Evolutionary conservation across 495 filamentous ascomycete genomes (phyloP).

Genomic region (Astrocystis sublimbata): DNA sequence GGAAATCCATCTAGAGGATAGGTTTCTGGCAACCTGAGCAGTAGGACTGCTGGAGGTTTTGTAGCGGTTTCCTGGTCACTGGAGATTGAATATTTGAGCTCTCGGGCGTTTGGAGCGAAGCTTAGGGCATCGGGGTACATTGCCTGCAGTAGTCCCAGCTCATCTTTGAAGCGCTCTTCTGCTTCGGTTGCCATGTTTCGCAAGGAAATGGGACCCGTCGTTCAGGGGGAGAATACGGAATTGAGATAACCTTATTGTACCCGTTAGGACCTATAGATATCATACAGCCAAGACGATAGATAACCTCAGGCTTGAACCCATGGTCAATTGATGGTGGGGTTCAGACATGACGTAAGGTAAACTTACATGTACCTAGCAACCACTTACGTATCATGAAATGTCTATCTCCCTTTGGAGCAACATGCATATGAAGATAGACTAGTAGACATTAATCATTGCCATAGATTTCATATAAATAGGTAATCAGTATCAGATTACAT

Average conservation of each 20-base stretch:
- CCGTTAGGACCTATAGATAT: too few relatives aligned
- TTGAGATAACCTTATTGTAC: too few relatives aligned
- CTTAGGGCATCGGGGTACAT: slow-evolving; percentile 19
- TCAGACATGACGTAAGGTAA: slow-evolving; percentile 2
- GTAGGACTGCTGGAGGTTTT: background rate
- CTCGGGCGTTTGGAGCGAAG: slow-evolving; percentile 15
- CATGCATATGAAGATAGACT: too few relatives aligned
- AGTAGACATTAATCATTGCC: too few relatives aligned
- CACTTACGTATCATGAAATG: too few relatives aligned
- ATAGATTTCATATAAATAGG: too few relatives aligned
- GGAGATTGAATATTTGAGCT: slow-evolving; percentile 16
- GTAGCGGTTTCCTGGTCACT: background rate
- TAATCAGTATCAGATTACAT: background rate
- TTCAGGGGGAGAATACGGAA: too few relatives aligned
- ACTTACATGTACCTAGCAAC: too few relatives aligned
- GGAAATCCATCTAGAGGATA: slow-evolving; percentile 16
- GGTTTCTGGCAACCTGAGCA: slow-evolving; percentile 14
- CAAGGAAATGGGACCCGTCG: too few relatives aligned
- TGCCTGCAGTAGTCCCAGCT: slow-evolving; percentile 14
- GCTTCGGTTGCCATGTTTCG: slow-evolving; percentile 15
- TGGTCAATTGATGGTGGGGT: background rate
- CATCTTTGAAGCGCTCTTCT: slow-evolving; percentile 14
- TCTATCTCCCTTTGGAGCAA: too few relatives aligned
- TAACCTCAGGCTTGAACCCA: too few relatives aligned
- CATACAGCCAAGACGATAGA: too few relatives aligned